Evolutionary conservation across 75 land plant species (phyloP).

Genomic region (Gnetum montanum): DNA sequence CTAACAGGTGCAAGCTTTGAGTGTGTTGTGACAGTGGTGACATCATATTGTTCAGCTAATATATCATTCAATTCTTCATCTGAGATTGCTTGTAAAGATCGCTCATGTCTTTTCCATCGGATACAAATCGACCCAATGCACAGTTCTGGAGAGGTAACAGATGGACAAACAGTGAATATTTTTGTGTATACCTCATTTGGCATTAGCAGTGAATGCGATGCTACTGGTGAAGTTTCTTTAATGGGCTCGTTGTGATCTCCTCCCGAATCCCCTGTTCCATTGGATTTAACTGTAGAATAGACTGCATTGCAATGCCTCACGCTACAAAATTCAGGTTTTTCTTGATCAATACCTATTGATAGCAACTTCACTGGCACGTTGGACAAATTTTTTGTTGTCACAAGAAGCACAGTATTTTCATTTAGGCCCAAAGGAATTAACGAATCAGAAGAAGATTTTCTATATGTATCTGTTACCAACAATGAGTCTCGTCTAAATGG

Average conservation of each 20-base stretch:
- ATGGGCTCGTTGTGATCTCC: neutral
- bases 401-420: conserved; percentile 54
- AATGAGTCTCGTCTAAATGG: conserved; percentile 81
- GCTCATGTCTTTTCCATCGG: conserved; percentile 56
- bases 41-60: neutral
- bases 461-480: conserved; percentile 44
- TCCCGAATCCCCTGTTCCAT: neutral
- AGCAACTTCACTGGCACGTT: conserved; percentile 55
- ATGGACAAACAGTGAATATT: conserved; percentile 64
- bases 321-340: conserved; percentile 22
- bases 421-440: conserved; percentile 36
- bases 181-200: conserved; percentile 69
- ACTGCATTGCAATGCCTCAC: conserved; percentile 5
- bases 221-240: conserved; percentile 1
- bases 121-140: conserved; percentile 44
- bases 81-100: neutral
- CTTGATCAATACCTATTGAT: conserved; percentile 42
- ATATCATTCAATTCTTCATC: neutral
- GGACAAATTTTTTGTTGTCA: conserved; percentile 51
- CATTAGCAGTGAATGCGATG: conserved; percentile 14
- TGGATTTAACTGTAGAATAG: neutral
- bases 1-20: conserved; percentile 48
- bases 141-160: conserved; percentile 18
- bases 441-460: conserved; percentile 10
- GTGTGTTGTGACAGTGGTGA: conserved; percentile 8